Evolutionary conservation across 169 alveolate genomes (phyloP), one percentile per base, ranked within the genome.

Genomic region (Neospora caninum): DNA sequence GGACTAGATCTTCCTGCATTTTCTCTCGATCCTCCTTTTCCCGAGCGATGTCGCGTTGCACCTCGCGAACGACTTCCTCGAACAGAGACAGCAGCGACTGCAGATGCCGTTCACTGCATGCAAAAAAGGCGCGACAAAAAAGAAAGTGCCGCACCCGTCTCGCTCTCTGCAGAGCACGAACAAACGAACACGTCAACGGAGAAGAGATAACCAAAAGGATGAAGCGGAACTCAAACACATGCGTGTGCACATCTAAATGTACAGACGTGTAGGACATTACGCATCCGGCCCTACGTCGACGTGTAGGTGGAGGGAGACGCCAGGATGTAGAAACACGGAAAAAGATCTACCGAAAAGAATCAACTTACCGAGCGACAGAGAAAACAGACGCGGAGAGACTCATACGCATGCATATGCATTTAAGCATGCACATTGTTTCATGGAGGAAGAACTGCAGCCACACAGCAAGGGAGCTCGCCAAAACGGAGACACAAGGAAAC

Each of bases 41-140:
- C 64, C 64, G 34, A 2, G 67, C 16, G 36, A 82, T 29, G 36
- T 82, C 88, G 34, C 88, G 53, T 45, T 82, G 88, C 64, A 82
- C 88, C 36, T 82, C 88, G 41, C 88, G 88, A 34, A 82, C 88
- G 18, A 82, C 88, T 27, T 82, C 88, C 36, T 82, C 88, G 34
- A 82, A 41, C 53, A 82, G 64, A 39, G 67, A 41, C 53, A 82
- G 88, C 88, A 82, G 64, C 58, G 88, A 82, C 53, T 38, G 67
- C 54, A 82, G 64, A 31, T 82, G 88, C 36, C 64, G 34, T 31
- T 82, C 88, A 10, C 88, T 82, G 64, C 34, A 82, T 38, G 88
- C 88, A 39, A 22, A n/a, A 43, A 80, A 18, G n/a, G 53, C 80
- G 41, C 31, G 41, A 69, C 80, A 25, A 69, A 25, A 20, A 9